A percentile compares a stretch with the other conserved stretches of the same genome.
Evolutionary conservation across 371 early-diverging fungal species (phyloP).

Genomic region (Dichotomocladium elegans): DNA sequence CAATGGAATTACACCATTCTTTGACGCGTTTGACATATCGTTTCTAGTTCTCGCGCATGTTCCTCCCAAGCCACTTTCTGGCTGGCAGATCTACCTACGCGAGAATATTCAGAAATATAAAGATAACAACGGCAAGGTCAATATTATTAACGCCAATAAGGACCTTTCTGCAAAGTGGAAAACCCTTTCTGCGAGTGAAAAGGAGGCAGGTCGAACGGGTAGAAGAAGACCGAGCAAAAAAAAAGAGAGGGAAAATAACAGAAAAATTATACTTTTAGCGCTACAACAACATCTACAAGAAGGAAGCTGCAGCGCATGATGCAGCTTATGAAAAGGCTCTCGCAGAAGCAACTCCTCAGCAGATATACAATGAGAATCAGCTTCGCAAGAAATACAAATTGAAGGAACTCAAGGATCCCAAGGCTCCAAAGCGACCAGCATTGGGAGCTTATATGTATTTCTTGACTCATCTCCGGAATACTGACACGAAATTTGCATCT

Average conservation of each 20-base stretch:
- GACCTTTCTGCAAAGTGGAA: constrained; percentile 25
- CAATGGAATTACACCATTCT: neutral
- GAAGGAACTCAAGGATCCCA: constrained; percentile 55
- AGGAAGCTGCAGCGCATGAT: constrained; percentile 21
- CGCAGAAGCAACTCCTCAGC: constrained; percentile 43
- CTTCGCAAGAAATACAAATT: constrained; percentile 46
- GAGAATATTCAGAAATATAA: constrained; percentile 37
- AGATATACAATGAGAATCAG: constrained; percentile 45
- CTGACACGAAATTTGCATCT: constrained; percentile 10
- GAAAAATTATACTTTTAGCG: constrained; percentile 2
- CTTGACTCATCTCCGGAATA: constrained; percentile 23
- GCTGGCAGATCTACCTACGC: constrained; percentile 45
- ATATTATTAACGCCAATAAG: constrained; percentile 16
- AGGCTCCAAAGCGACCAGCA: constrained; percentile 53
- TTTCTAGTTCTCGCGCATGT: constrained; percentile 30
- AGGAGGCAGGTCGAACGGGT: constrained; percentile 32
- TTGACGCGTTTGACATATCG: neutral
- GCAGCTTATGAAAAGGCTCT: constrained; percentile 29
- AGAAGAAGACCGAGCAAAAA: too few species aligned
- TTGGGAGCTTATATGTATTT: constrained; percentile 40
- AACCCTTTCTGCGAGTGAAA: constrained; percentile 21
- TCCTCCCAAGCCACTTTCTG: constrained; percentile 45
- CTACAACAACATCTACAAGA: constrained; percentile 29
- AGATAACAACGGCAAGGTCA: constrained; percentile 21
- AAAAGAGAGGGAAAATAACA: too few species aligned